These are phyloP conservation scores for Osmanthus fragrans DNA, from an alignment of 257 asterid genomes.

Conservation along the genomic window DNA sequence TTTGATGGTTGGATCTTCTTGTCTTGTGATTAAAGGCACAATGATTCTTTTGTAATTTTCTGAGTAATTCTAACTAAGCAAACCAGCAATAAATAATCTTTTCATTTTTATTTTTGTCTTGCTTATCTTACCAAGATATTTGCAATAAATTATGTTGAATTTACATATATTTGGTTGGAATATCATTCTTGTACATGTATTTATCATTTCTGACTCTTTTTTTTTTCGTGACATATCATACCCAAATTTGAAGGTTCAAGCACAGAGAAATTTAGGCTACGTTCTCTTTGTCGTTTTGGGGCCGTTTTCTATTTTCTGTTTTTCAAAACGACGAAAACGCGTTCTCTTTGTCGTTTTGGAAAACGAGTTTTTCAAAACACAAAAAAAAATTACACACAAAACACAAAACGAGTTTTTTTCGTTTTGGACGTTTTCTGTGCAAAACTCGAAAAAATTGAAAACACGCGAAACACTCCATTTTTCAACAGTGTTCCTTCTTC, in stretches of 20 bases:
- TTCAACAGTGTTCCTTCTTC: too few species aligned
- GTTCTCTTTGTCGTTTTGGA: too few species aligned
- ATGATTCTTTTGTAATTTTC: not conserved
- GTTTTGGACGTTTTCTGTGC: too few species aligned
- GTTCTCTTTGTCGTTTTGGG: too few species aligned
- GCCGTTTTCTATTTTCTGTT: too few species aligned
- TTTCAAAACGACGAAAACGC: too few species aligned
- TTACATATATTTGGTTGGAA: not conserved
- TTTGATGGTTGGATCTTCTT: not conserved
- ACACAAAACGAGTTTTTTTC: too few species aligned
- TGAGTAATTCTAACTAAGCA: not conserved
- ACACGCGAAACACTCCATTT: too few species aligned
- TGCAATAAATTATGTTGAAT: too few species aligned
- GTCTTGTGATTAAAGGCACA: not conserved
- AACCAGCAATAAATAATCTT: conserved; percentile 1
- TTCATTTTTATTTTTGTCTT: not conserved
- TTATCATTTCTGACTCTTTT: not conserved
- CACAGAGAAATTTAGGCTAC: not conserved
- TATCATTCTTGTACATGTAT: not conserved
- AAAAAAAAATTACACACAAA: too few species aligned
- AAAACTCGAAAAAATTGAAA: too few species aligned
- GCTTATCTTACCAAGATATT: not conserved
- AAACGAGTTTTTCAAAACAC: too few species aligned
- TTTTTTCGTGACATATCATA: not conserved
- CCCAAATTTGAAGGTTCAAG: not conserved